These are phyloP conservation scores for Pseudotsuga menziesii DNA, from an alignment of 75 land plant species.

Conservation along the genomic window DNA sequence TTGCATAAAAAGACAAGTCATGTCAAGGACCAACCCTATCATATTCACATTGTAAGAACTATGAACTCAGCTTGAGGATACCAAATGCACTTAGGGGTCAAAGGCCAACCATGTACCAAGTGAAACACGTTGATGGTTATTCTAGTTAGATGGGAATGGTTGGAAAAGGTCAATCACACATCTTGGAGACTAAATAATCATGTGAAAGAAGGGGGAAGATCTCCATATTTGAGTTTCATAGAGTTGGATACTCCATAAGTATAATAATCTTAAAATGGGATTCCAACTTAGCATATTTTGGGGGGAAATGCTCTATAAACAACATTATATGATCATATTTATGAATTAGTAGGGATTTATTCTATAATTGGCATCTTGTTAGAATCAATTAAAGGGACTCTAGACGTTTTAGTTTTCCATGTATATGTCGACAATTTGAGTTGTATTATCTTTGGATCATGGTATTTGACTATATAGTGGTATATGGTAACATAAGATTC, in stretches of 20 bases:
- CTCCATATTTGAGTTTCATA: not conserved
- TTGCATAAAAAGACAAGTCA: not conserved
- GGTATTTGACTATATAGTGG: no score
- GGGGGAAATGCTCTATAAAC: not conserved
- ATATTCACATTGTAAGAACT: not conserved
- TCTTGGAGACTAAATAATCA: not conserved
- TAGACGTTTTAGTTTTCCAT: not conserved
- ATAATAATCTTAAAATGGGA: not conserved
- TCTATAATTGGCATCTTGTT: not conserved
- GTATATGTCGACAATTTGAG: no score
- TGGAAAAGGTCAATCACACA: not conserved
- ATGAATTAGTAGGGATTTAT: not conserved
- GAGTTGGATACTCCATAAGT: not conserved
- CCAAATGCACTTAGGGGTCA: not conserved
- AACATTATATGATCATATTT: not conserved
- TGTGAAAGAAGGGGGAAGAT: not conserved
- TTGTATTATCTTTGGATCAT: no score
- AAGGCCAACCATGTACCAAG: not conserved
- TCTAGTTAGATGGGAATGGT: not conserved
- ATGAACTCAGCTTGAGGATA: not conserved
- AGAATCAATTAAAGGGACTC: not conserved
- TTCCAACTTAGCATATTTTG: not conserved
- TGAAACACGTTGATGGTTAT: not conserved
- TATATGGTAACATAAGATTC: no score
- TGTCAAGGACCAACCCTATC: not conserved